A percentile compares a stretch with the other conserved stretches of the same genome.
phyloP scores from a whole-genome alignment of 352 stramenopile genomes.

The Aphanomyces invadans region DNA sequence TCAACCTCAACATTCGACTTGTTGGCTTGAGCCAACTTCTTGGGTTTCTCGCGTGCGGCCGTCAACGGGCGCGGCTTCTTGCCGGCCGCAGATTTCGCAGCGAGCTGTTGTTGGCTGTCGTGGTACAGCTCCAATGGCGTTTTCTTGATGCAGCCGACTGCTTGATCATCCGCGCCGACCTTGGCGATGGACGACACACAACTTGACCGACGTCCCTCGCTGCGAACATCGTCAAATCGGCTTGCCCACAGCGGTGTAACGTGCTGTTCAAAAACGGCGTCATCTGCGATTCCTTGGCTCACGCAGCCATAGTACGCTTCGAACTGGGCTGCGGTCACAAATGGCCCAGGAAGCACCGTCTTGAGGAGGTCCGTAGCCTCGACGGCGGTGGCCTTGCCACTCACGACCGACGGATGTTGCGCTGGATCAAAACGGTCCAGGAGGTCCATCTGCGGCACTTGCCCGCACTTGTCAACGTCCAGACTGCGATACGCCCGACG shows the following conservation, averaged over 20 bases:
- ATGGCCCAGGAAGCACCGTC: neutral
- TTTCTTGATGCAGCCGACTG: neutral
- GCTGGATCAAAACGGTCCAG: constrained; percentile 2
- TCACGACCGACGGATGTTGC: neutral
- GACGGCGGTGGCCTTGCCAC: neutral
- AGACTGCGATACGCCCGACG: constrained; percentile 9
- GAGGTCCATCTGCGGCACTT: neutral
- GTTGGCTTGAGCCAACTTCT: too few relatives aligned
- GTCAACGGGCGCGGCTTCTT: too few relatives aligned
- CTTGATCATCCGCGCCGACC: neutral
- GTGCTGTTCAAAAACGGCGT: neutral
- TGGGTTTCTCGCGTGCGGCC: too few relatives aligned
- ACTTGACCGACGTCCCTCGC: neutral
- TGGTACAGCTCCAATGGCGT: neutral
- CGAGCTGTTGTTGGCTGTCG: neutral
- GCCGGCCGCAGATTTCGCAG: too few relatives aligned
- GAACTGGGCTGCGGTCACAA: constrained; percentile 8
- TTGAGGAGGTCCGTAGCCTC: neutral
- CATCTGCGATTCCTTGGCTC: constrained; percentile 8
- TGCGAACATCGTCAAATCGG: neutral
- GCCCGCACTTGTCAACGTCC: neutral
- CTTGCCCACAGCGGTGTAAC: constrained; percentile 7
- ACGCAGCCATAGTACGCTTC: constrained; percentile 19
- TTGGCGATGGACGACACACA: neutral
- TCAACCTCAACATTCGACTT: too few relatives aligned